Base-by-base conservation (phyloP, 2,329 filamentous ascomycete species). In the Grosmannia clavigera region DNA sequence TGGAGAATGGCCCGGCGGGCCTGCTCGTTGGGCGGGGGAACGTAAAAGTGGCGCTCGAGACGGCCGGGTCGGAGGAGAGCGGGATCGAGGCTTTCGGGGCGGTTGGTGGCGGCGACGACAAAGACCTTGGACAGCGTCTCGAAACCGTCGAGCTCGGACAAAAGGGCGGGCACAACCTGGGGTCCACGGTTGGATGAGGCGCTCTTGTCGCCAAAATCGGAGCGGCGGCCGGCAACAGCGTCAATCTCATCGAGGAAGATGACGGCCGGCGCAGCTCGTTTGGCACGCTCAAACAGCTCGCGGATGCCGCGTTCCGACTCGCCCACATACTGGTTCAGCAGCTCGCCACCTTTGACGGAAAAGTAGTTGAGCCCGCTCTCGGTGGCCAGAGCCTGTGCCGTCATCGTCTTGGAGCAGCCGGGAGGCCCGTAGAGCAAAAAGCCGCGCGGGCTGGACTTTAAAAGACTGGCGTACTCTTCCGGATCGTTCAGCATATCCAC, bases 231-330 rank as follows among this genome's bases (percentile, higher is more conserved):
- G 68, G 72, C 88, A 64, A 97, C 92, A 5, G 89, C 85, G 73
- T 97, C 92, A 66, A 97, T 94, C 71, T 97, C 92, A 70, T 97
- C 92, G 65, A 96, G 96, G 78, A 96, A 97, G 67, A 97, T 91
- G 72, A 96, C 92, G 70, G 88, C 91, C 0, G 92, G 92, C 58
- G 86, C 85, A 10, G 91, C 92, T n/a, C 87, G 85, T 51, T 88
- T 81, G 1, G 92, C 92, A 66, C 92, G 88, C 58, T 86, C 81
- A 70, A 97, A 96, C 1, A 96, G 83, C 60, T 90, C 87, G 46
- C 92, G 84, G 51, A 96, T 81, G 9, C 87, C 86, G 12, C 90
- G 84, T 74, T 97, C 92, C 2, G 91, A 92, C 71, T 97, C 92
- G 63, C 92, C 92, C 22, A 97, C 92, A 72, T 96, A 97, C 89